Evolutionary conservation across 2,329 filamentous ascomycete species (phyloP).

Genomic region (Colletotrichum agaves): DNA sequence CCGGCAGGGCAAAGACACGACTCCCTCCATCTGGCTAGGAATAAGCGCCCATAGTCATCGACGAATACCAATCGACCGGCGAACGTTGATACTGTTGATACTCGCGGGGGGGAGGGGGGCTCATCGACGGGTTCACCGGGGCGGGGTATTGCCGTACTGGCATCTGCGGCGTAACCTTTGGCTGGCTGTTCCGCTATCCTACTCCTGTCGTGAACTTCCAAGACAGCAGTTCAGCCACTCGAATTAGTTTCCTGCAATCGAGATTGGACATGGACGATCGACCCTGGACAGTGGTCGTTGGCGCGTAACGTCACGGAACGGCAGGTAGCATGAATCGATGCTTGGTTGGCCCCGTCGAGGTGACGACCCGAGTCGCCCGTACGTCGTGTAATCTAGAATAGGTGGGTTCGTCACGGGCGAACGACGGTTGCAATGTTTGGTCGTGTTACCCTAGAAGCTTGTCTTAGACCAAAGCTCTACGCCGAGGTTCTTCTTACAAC

Average conservation of each 20-base stretch:
- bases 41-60: not conserved
- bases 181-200: not conserved
- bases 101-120: not conserved
- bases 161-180: not conserved
- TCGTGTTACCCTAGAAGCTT: not conserved
- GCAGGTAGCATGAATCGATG: not conserved
- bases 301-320: too few species aligned
- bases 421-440: not conserved
- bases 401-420: not conserved
- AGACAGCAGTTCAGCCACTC: not conserved
- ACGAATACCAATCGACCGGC: not conserved
- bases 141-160: not conserved
- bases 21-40: not conserved
- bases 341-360: not conserved
- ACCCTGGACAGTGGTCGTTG: not conserved
- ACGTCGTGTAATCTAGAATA: not conserved
- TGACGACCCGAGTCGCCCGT: not conserved
- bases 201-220: not conserved
- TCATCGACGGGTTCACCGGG: not conserved
- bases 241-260: too few species aligned
- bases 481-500: not conserved
- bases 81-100: too few species aligned
- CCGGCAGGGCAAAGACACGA: not conserved
- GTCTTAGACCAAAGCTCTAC: not conserved
- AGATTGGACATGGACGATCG: not conserved